Base-by-base conservation (phyloP, 208 protist species). In the Leishmania lainsoni region DNA sequence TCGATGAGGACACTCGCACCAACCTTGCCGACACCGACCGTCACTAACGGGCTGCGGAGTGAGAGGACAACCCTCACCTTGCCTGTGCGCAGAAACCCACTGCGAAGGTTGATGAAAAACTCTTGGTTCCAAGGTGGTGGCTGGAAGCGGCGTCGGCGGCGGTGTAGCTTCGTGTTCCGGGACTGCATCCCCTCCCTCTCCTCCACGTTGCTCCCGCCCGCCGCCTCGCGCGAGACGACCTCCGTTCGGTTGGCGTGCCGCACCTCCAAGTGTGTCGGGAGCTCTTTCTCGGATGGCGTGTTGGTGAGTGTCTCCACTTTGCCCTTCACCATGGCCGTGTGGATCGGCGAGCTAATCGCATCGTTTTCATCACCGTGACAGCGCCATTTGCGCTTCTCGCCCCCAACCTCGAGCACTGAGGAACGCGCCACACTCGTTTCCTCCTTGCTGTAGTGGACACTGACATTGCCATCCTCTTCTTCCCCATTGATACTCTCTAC, bases 41-140 rank as follows among this genome's bases (percentile, higher is more conserved):
- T 68, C 56, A 93, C 90, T 29, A 92, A 49, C 3, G 83, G 78
- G 72, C 93, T 94, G 75, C 92, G 90, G 52, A 97, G 70, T 10
- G 88, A 75, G n/a, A 88, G 68, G 42, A 75, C 42, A 35, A 86
- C 80, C 66, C 74, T 81, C 48, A 80, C 83, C 76, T 87, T 89
- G 52, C 79, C 78, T 32, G 73, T 83, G 70, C 83, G 69, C 75
- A 90, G 32, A 51, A 92, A 65, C 26, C 84, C 84, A 5, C 78
- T 61, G 26, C 86, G 86, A 5, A 94, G 83, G 51, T 58, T 77
- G 22, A 95, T 74, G 56, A 48, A 69, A 42, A 93, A 86, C 42
- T 83, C 61, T 45, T 92, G 77, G 20, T 86, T 65, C 86, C 83
- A 90, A 49, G 65, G 58, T 26, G 66, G 59, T 3, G 22, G 63